These are phyloP conservation scores for Daldinia eschscholtzii DNA, from an alignment of 2,329 filamentous ascomycete genomes.

Conservation along the genomic window DNA sequence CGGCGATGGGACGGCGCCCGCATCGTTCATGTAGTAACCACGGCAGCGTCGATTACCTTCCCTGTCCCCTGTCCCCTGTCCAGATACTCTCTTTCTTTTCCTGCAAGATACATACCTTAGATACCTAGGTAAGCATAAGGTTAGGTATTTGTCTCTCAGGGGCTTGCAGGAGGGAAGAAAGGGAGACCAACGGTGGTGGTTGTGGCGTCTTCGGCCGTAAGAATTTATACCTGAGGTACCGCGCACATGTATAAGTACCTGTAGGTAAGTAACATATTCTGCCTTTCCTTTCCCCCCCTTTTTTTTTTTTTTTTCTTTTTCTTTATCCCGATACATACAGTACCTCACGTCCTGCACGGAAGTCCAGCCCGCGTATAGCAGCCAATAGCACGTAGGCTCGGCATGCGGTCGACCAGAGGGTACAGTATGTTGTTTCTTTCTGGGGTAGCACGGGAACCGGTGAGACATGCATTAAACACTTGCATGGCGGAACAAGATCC, in stretches of 20 bases:
- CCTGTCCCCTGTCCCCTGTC: neutral
- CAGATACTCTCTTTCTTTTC: neutral
- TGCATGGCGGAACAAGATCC: neutral
- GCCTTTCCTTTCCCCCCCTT: neutral
- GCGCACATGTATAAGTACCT: neutral
- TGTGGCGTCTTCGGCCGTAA: slow-evolving; percentile 18
- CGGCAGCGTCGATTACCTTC: slow-evolving; percentile 1
- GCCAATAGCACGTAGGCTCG: slow-evolving; percentile 19
- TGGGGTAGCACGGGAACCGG: slow-evolving; percentile 21
- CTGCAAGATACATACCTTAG: neutral
- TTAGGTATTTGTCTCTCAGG: neutral
- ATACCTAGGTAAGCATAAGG: neutral
- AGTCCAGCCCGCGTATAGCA: slow-evolving; percentile 23
- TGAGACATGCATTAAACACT: slow-evolving; percentile 14
- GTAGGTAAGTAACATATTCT: neutral
- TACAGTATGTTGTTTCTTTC: slow-evolving; percentile 3
- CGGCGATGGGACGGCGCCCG: neutral
- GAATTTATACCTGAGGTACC: slow-evolving; percentile 1
- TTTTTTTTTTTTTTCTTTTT: neutral
- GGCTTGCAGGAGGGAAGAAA: slow-evolving; percentile 7
- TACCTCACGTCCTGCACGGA: neutral
- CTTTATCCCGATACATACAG: slow-evolving; percentile 17
- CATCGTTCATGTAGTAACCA: slow-evolving; percentile 1
- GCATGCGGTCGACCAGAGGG: slow-evolving; percentile 4
- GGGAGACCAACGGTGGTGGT: neutral